phyloP scores from a whole-genome alignment of 768 basidiomycete genomes.

The Hygrocybe punicea region DNA sequence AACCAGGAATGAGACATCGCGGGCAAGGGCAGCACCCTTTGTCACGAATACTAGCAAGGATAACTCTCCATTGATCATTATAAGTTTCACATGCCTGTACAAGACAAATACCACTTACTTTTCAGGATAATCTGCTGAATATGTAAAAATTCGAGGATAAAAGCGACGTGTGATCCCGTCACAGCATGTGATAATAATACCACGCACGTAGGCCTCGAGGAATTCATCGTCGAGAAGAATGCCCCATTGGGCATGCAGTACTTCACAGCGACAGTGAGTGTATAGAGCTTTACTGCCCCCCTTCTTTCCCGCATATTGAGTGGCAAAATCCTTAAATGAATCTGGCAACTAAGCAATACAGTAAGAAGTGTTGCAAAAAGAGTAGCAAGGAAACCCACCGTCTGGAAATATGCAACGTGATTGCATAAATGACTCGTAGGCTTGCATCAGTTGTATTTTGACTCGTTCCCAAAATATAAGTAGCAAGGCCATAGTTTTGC shows the following conservation, averaged over 20 bases:
- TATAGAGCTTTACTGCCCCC: neutral
- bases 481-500: constrained; percentile 14
- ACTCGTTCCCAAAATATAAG: constrained; percentile 12
- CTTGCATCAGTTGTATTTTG: constrained; percentile 8
- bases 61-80: constrained; percentile 17
- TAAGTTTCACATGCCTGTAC: neutral
- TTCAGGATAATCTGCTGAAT: constrained; percentile 42
- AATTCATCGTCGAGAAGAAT: constrained; percentile 33
- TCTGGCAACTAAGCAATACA: neutral
- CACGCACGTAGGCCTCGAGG: constrained; percentile 29
- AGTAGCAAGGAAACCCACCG: constrained; percentile 1
- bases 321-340: neutral
- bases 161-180: constrained; percentile 32
- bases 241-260: constrained; percentile 5
- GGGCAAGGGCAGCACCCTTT: constrained; percentile 39
- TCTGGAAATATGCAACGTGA: constrained; percentile 10
- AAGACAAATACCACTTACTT: constrained; percentile 27
- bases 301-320: neutral
- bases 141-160: constrained; percentile 34
- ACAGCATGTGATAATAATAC: constrained; percentile 28
- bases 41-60: constrained; percentile 37
- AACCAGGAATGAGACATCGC: constrained; percentile 31
- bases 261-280: constrained; percentile 3
- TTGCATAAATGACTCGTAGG: neutral
- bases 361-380: neutral